Base-by-base conservation (phyloP, 371 early-diverging fungal species). In the Syncephalastrum racemosum region DNA sequence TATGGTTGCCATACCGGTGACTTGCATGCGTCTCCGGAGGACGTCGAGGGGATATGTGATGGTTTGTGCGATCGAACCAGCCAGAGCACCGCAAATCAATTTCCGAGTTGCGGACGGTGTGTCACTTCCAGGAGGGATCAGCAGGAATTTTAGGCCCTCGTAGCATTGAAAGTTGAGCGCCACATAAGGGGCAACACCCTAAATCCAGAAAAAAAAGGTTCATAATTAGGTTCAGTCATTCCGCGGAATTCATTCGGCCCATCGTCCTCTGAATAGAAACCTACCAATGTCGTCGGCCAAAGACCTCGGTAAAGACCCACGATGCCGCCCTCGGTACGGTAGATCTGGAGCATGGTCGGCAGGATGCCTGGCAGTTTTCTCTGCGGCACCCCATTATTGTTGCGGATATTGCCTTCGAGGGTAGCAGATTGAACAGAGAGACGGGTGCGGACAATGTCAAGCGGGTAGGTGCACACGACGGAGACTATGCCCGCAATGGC, bases 21-120 rank as follows among this genome's bases (percentile, higher is more conserved):
- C 90, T 70, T 94, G 95, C 84, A 94, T 87, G 45, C 91, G 79
- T 44, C 95, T 80, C 19, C 95, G 82, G 45, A 94, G 68, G 2
- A 94, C 89, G 58, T 94, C 94, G 55, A 96, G 73, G 22, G 97
- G 97, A 66, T 95, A 96, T 10, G 94, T 94, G 27, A 91, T 81
- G 2, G 92, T 91, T 69, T 96, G 96, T 5, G 91, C 90, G 63
- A 92, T 84, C 53, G 92, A 87, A 15, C 97, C 97, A 19, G 93
- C 95, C 50, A 91, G 63, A 4, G 94, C 96, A 52, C 97, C 96
- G 58, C 94, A 92, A 1, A 88, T 50, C 36, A 96, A 66, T 66
- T 90, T 88, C 66, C 80, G 76, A 13, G 71, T 66, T 39, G 85
- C 81, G 4, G 88, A 80, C 6, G 88, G 87, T 4, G 81, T 70